A percentile compares a stretch with the other conserved stretches of the same genome.
phyloP scores from a whole-genome alignment of 2,329 filamentous ascomycete species.

The Microascus cirrosus region DNA sequence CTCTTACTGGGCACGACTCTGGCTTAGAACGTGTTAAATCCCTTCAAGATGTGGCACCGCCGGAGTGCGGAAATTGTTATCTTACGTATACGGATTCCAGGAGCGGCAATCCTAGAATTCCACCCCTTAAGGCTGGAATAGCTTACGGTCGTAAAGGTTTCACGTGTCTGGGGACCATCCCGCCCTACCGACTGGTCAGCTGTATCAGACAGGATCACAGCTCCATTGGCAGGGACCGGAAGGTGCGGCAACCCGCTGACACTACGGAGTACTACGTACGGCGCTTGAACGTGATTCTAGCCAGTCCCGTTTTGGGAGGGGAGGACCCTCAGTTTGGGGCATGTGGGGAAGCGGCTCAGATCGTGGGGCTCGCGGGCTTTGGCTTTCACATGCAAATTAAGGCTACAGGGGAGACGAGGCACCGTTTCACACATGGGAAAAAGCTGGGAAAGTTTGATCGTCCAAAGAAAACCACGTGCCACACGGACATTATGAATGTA shows the following conservation, averaged over 20 bases:
- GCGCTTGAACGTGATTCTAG: too few species aligned
- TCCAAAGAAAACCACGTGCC: neutral
- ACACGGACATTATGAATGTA: neutral
- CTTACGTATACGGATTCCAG: too few species aligned
- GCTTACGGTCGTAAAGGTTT: neutral
- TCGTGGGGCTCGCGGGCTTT: neutral
- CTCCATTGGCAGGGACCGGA: neutral
- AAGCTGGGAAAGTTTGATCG: neutral
- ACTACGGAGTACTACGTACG: neutral
- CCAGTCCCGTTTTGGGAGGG: neutral
- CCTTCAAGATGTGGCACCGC: too few species aligned
- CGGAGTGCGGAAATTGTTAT: too few species aligned
- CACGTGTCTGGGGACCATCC: neutral
- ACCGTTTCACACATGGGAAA: neutral
- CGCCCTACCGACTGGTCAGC: neutral
- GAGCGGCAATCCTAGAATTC: too few species aligned
- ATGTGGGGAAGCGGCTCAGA: neutral
- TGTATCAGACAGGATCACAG: neutral
- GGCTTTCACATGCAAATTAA: neutral
- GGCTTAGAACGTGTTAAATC: too few species aligned
- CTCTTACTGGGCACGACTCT: too few species aligned
- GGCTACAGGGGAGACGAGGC: neutral
- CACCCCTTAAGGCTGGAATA: neutral
- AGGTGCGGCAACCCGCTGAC: neutral
- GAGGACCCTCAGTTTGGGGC: neutral